A percentile compares a stretch with the other conserved stretches of the same genome.
Conservation (phyloP, 495 filamentous ascomycete genomes). For the Cryomyces minteri region DNA sequence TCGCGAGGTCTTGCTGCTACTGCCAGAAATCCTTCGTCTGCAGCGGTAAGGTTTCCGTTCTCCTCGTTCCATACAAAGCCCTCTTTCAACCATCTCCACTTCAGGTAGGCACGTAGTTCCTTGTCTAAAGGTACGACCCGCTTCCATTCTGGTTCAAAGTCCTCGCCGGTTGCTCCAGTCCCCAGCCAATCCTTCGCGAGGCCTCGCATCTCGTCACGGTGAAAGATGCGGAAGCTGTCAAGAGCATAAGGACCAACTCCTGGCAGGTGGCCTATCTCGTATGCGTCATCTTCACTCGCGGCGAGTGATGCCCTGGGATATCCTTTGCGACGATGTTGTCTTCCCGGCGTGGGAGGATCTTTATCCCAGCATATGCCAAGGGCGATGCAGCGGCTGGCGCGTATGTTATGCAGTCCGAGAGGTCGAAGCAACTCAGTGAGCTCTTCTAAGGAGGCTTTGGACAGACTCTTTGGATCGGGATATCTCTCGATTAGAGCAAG, state of each 20-base stretch:
- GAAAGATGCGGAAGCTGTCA: neutral
- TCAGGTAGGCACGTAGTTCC: neutral
- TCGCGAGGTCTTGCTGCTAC: no score
- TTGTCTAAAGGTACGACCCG: neutral
- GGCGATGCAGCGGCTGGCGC: neutral
- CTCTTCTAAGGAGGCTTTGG: neutral
- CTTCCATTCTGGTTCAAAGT: neutral
- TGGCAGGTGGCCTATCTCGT: conserved; percentile 2
- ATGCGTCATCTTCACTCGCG: neutral
- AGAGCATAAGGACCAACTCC: neutral
- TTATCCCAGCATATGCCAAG: neutral
- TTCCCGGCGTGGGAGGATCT: neutral
- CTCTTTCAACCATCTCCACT: neutral
- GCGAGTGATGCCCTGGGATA: neutral
- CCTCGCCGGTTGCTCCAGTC: neutral
- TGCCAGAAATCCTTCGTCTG: no score
- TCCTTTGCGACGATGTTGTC: neutral
- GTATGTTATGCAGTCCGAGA: neutral
- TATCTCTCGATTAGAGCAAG: neutral
- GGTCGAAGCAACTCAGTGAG: neutral
- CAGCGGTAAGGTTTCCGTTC: neutral
- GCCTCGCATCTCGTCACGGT: neutral
- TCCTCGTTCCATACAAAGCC: neutral
- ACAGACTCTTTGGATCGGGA: neutral
- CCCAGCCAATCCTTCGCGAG: neutral